A percentile compares a stretch with the other conserved stretches of the same genome.
These are phyloP conservation scores for Cicer pinnatifidum DNA, from an alignment of 306 rosid species.

Conservation along the genomic window DNA sequence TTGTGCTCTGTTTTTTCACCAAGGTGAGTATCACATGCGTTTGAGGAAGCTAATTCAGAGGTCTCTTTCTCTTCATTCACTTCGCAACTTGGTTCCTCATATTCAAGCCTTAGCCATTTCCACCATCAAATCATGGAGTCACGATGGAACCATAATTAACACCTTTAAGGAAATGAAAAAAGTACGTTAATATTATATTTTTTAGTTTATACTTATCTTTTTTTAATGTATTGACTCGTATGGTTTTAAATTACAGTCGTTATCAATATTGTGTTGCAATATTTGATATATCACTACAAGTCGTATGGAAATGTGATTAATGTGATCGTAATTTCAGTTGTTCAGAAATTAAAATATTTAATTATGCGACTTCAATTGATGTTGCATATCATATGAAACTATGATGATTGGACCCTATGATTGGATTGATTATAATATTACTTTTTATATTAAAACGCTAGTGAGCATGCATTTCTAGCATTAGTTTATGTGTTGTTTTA, in stretches of 20 bases:
- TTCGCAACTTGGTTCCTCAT: conserved; percentile 60
- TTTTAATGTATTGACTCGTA: not conserved
- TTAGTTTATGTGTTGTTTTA: conserved; percentile 2
- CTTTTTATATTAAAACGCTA: conserved; percentile 17
- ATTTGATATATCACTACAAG: not conserved
- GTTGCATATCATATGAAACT: too few relatives aligned
- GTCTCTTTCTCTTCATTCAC: conserved; percentile 58
- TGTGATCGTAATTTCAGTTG: not conserved
- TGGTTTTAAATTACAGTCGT: too few relatives aligned
- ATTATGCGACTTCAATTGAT: too few relatives aligned
- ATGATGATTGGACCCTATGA: too few relatives aligned
- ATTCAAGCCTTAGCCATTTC: conserved; percentile 64
- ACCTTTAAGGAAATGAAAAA: conserved; percentile 80
- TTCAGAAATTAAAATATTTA: too few relatives aligned
- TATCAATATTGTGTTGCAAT: not conserved
- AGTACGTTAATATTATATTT: conserved; percentile 41
- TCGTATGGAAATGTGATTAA: not conserved
- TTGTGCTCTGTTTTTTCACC: conserved; percentile 81
- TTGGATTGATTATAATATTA: conserved; percentile 25
- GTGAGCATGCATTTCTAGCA: conserved; percentile 21
- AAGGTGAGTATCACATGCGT: conserved; percentile 66
- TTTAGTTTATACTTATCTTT: not conserved
- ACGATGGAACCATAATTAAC: conserved; percentile 54
- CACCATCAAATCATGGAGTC: conserved; percentile 54
- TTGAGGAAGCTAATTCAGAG: conserved; percentile 75